A percentile compares a stretch with the other conserved stretches of the same genome.
Conservation (phyloP, 2,329 filamentous ascomycete species). For the Talaromyces islandicus region DNA sequence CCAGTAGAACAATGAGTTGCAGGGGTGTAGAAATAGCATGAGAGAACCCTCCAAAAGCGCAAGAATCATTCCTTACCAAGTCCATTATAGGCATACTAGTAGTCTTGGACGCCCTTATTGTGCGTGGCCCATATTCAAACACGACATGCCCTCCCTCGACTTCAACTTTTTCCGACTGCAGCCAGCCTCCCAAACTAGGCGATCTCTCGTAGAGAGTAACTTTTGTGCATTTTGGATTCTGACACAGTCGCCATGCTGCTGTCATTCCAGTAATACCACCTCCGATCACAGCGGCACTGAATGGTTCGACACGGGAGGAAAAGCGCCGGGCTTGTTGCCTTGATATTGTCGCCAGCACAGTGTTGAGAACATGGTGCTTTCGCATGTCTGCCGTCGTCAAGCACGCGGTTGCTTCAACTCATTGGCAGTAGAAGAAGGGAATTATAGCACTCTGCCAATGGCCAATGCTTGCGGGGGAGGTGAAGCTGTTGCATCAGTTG, state of each 20-base stretch:
- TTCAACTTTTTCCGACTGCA: slow-evolving; percentile 60
- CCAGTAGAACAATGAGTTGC: background rate
- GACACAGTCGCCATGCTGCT: slow-evolving; percentile 69
- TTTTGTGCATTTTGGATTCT: slow-evolving; percentile 59
- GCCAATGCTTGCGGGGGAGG: background rate
- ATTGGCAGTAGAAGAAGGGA: background rate
- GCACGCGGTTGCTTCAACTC: background rate
- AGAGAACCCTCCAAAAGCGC: too few relatives aligned
- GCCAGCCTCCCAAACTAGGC: slow-evolving; percentile 72
- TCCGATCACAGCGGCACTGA: slow-evolving; percentile 63
- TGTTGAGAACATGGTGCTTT: slow-evolving; percentile 17
- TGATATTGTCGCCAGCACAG: slow-evolving; percentile 12
- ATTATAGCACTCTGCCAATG: background rate
- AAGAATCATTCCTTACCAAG: slow-evolving; percentile 60
- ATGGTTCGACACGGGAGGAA: slow-evolving; percentile 19
- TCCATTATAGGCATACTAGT: slow-evolving; percentile 64
- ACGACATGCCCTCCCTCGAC: slow-evolving; percentile 57
- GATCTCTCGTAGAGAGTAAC: slow-evolving; percentile 78
- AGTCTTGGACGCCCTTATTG: slow-evolving; percentile 54
- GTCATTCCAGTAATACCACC: slow-evolving; percentile 79
- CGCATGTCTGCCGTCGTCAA: slow-evolving; percentile 9
- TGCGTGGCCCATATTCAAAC: slow-evolving; percentile 80
- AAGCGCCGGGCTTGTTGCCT: slow-evolving; percentile 14
- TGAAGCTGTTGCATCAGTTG: background rate
- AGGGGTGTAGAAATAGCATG: background rate